Percentiles rank a stretch among this genome's conserved stretches.
Conservation (phyloP, 169 alveolate genomes). For the Perkinsus olseni region DNA sequence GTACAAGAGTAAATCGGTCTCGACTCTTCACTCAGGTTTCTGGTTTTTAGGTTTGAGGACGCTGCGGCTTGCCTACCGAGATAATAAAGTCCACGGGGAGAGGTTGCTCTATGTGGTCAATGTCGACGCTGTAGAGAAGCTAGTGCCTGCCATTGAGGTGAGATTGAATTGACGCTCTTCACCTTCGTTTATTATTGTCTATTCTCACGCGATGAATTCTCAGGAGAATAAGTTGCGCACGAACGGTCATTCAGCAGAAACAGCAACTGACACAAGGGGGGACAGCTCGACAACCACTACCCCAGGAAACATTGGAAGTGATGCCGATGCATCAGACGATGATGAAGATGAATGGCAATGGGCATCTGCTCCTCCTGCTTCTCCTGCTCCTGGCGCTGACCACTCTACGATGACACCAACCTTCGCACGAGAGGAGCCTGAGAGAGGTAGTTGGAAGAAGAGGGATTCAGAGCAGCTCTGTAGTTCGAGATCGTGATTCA, state of each 20-base stretch:
- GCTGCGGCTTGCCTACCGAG: not conserved
- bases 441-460: not conserved
- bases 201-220: not conserved
- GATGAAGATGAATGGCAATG: not conserved
- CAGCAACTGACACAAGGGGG: not conserved
- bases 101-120: not conserved
- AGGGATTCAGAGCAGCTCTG: too few species aligned
- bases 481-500: too few species aligned
- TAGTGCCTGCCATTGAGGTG: not conserved
- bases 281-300: not conserved
- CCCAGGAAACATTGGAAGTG: not conserved
- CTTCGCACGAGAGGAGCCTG: not conserved
- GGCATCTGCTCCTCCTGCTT: not conserved
- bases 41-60: not conserved
- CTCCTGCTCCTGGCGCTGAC: not conserved
- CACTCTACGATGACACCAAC: not conserved
- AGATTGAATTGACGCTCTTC: too few species aligned
- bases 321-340: not conserved
- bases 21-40: too few species aligned
- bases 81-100: not conserved
- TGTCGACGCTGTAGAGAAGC: not conserved
- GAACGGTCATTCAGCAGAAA: not conserved
- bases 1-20: not conserved
- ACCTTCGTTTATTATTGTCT: not conserved
- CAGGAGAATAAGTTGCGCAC: not conserved